phyloP scores from a whole-genome alignment of 345 rosid species.

The Rhodomyrtus tomentosa region DNA sequence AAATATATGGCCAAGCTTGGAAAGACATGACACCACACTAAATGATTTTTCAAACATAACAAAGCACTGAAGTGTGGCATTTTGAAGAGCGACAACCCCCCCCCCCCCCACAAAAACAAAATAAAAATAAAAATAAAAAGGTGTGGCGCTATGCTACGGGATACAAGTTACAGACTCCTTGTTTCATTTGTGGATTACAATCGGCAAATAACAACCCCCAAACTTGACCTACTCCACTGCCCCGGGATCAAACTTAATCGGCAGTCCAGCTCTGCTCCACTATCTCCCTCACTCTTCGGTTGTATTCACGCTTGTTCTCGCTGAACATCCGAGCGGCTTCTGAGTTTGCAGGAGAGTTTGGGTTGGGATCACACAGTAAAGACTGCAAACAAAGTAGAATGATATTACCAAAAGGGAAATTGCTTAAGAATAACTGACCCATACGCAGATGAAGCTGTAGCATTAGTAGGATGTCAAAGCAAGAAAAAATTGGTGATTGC shows the following conservation, averaged over 20 bases:
- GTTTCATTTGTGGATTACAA: not conserved
- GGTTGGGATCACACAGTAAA: conserved; percentile 69
- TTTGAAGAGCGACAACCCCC: too few species aligned
- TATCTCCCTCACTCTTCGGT: conserved; percentile 46
- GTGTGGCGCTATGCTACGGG: not conserved
- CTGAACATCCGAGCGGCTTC: conserved; percentile 76
- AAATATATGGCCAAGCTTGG: not conserved
- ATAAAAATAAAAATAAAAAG: too few species aligned
- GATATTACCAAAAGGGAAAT: not conserved
- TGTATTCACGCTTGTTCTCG: conserved; percentile 65
- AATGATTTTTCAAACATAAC: not conserved
- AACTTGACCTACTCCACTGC: not conserved
- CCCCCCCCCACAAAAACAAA: too few species aligned
- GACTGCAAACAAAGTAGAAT: conserved; percentile 19
- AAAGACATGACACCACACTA: not conserved
- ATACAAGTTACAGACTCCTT: not conserved
- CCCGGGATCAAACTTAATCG: not conserved
- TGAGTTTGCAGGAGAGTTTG: conserved; percentile 72
- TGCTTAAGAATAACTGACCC: not conserved
- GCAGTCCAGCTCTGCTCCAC: conserved; percentile 80
- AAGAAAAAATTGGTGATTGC: not conserved
- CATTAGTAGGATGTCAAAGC: not conserved
- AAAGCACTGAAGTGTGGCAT: not conserved
- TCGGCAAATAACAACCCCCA: not conserved
- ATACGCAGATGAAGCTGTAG: not conserved